These are phyloP conservation scores for Chrysoporthe puriensis DNA, from an alignment of 2,329 filamentous ascomycete genomes.

Conservation along the genomic window DNA sequence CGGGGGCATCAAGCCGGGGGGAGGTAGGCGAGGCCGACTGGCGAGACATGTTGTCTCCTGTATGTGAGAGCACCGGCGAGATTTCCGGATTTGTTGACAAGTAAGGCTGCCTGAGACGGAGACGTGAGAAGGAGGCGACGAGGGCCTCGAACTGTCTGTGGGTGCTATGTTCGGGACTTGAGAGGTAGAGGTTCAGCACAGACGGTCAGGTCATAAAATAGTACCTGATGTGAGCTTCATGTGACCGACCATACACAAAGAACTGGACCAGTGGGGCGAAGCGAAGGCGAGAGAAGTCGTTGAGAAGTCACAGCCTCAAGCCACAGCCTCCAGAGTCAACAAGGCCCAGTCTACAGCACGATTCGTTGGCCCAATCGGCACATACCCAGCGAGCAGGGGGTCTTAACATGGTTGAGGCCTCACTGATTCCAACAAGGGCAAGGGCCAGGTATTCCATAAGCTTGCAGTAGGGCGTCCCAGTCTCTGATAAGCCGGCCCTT, in stretches of 20 bases:
- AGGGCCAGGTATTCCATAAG: background rate
- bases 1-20: constrained; percentile 10
- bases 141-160: constrained; percentile 6
- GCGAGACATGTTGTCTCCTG: constrained; percentile 18
- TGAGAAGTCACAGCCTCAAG: background rate
- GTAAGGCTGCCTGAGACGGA: constrained; percentile 1
- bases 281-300: background rate
- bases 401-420: background rate
- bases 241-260: background rate
- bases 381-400: background rate
- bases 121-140: constrained; percentile 7
- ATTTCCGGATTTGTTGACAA: background rate
- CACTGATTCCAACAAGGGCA: background rate
- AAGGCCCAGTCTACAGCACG: background rate
- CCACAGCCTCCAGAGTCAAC: background rate
- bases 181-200: too few species aligned
- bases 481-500: background rate
- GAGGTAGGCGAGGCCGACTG: constrained; percentile 1
- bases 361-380: constrained; percentile 18
- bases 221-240: background rate
- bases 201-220: background rate
- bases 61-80: background rate
- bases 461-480: background rate
- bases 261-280: background rate
- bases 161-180: constrained; percentile 7